Evolutionary conservation across 2,329 filamentous ascomycete species (phyloP).

Genomic region (Hypoxylon sp.): DNA sequence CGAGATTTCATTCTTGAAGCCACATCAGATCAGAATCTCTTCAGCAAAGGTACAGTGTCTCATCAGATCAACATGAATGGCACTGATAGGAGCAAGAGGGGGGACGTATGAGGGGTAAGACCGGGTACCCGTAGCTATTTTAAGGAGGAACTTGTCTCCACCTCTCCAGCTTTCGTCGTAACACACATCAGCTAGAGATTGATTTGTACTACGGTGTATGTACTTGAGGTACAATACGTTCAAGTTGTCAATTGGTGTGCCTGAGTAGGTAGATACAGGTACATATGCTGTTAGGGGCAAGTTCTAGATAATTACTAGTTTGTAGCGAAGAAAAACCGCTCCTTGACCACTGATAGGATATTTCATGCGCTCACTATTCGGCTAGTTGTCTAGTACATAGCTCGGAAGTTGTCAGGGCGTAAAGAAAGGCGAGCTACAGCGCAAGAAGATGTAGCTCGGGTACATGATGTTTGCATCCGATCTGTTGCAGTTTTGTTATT

Average conservation of each 20-base stretch:
- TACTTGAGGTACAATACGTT: conserved; percentile 5
- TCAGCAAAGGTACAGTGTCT: conserved; percentile 13
- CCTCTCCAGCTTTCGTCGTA: conserved; percentile 28
- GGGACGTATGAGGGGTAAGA: conserved; percentile 29
- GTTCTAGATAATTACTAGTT: too few relatives aligned
- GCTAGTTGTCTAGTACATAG: conserved; percentile 1
- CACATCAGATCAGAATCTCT: conserved; percentile 24
- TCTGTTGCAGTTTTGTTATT: conserved; percentile 16
- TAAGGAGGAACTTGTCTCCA: conserved; percentile 28
- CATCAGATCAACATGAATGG: conserved; percentile 26
- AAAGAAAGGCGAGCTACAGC: conserved; percentile 35
- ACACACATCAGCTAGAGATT: conserved; percentile 10
- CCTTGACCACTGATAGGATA: conserved; percentile 18
- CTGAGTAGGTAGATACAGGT: neutral
- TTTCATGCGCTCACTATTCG: conserved; percentile 2
- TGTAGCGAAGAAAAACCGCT: conserved; percentile 8
- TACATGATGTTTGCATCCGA: conserved; percentile 34
- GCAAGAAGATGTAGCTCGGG: conserved; percentile 24
- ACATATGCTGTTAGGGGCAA: too few relatives aligned
- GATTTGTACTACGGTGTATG: too few relatives aligned
- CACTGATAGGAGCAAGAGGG: conserved; percentile 22
- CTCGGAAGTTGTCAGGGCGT: conserved; percentile 20
- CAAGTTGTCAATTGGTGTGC: conserved; percentile 2
- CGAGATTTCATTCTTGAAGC: conserved; percentile 27
- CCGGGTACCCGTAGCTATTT: conserved; percentile 30